Percentiles rank a stretch among this genome's conserved stretches.
phyloP scores from a whole-genome alignment of 106 monocot species.

The Hemerocallis citrina region DNA sequence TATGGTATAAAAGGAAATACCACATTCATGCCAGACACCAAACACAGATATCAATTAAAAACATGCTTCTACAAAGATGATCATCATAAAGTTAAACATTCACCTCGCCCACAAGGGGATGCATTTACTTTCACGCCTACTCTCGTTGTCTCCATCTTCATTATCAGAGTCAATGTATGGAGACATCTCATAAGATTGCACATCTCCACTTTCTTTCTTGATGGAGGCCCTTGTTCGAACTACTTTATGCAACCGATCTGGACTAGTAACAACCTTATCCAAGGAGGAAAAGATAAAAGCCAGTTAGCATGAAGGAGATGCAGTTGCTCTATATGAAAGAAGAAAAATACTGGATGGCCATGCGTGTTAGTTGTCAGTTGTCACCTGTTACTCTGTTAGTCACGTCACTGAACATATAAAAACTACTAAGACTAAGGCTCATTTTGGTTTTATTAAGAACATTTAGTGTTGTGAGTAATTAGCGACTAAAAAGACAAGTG shows the following conservation, averaged over 20 bases:
- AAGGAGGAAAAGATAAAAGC: slow-evolving; percentile 1
- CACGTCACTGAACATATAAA: too few species aligned
- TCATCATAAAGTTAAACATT: background rate
- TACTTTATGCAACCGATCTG: slow-evolving; percentile 13
- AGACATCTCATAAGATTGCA: slow-evolving; percentile 76
- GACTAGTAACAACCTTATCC: slow-evolving; percentile 16
- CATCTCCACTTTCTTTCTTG: slow-evolving; percentile 17
- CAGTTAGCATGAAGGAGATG: background rate
- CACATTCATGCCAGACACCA: too few species aligned
- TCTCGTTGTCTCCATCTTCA: slow-evolving; percentile 58
- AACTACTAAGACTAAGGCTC: too few species aligned
- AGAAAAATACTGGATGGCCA: background rate
- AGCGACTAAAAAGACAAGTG: too few species aligned
- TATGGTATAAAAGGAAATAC: too few species aligned
- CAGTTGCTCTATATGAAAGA: background rate
- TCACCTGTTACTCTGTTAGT: too few species aligned
- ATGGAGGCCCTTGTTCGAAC: slow-evolving; percentile 9
- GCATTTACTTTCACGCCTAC: slow-evolving; percentile 35
- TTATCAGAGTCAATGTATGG: slow-evolving; percentile 83
- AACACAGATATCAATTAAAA: too few species aligned
- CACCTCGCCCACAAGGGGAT: slow-evolving; percentile 89
- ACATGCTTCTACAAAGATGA: too few species aligned
- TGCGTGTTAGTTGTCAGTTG: too few species aligned
- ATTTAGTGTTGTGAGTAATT: too few species aligned
- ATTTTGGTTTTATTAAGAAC: too few species aligned